These are phyloP conservation scores for Plantago rigida DNA, from an alignment of 305 asterid genomes.

Conservation along the genomic window DNA sequence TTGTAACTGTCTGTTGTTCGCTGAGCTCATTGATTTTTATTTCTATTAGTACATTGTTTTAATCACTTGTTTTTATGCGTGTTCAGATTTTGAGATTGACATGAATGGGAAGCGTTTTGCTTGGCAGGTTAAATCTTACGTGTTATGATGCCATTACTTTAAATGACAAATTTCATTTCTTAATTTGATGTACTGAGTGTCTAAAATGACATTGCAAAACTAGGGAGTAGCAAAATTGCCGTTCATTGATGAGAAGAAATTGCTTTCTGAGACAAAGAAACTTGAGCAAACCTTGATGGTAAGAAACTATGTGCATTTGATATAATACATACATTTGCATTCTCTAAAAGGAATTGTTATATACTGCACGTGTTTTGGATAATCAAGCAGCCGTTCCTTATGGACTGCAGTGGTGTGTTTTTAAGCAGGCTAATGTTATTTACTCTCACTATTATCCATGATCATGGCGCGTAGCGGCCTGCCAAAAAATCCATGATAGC, in stretches of 20 bases:
- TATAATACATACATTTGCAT: not conserved
- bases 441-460: not conserved
- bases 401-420: no score
- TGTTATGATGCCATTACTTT: constrained; percentile 16
- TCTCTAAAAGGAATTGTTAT: not conserved
- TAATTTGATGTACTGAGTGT: constrained; percentile 17
- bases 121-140: constrained; percentile 67
- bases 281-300: constrained; percentile 86
- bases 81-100: constrained; percentile 81
- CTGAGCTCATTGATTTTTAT: constrained; percentile 1
- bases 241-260: constrained; percentile 83
- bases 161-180: constrained; percentile 10
- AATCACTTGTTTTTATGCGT: constrained; percentile 20
- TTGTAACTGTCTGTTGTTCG: constrained; percentile 13
- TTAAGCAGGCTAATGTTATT: not conserved
- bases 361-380: not conserved
- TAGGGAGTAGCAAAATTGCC: constrained; percentile 92
- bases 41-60: constrained; percentile 22
- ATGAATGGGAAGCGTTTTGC: constrained; percentile 97
- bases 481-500: no score
- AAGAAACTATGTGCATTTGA: constrained; percentile 25
- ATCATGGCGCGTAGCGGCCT: not conserved
- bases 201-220: constrained; percentile 17
- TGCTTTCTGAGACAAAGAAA: constrained; percentile 74
- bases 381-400: not conserved